These are phyloP conservation scores for Lasiosphaeria miniovina DNA, from an alignment of 495 filamentous ascomycete species.

Conservation along the genomic window DNA sequence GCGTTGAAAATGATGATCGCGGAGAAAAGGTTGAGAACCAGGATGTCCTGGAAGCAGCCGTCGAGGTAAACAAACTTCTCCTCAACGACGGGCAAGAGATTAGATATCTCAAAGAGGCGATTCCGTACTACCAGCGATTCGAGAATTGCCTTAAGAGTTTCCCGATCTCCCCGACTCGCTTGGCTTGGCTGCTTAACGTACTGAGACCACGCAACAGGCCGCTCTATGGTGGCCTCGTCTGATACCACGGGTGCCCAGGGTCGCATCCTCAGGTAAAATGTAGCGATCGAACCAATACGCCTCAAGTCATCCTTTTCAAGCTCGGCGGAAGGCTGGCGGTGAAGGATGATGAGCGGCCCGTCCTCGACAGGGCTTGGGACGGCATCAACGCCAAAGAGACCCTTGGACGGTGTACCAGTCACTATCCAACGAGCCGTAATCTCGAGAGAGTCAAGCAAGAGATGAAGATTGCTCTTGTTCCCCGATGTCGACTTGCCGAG, in stretches of 20 bases:
- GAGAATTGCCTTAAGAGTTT: slow-evolving; percentile 66
- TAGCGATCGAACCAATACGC: slow-evolving; percentile 66
- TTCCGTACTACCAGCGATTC: slow-evolving; percentile 81
- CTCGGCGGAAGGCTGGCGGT: slow-evolving; percentile 28
- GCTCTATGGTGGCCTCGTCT: slow-evolving; percentile 31
- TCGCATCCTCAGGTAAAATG: slow-evolving; percentile 67
- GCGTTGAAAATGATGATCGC: slow-evolving; percentile 79
- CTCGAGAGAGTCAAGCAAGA: slow-evolving; percentile 63
- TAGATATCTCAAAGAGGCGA: slow-evolving; percentile 62
- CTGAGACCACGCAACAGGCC: slow-evolving; percentile 60
- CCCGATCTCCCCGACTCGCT: slow-evolving; percentile 49
- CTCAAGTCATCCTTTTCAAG: slow-evolving; percentile 71
- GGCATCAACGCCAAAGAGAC: slow-evolving; percentile 65
- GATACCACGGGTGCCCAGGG: slow-evolving; percentile 61
- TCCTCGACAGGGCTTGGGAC: background rate
- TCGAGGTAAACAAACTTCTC: slow-evolving; percentile 72
- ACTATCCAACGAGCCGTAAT: slow-evolving; percentile 83
- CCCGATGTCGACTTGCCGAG: slow-evolving; percentile 58
- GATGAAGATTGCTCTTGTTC: slow-evolving; percentile 60
- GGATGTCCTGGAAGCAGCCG: slow-evolving; percentile 77
- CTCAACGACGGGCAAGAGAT: slow-evolving; percentile 63
- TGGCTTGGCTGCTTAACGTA: slow-evolving; percentile 69
- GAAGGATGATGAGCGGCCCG: slow-evolving; percentile 1
- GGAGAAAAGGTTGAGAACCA: slow-evolving; percentile 81
- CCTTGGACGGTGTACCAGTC: slow-evolving; percentile 82